Evolutionary conservation across 257 asterid species (phyloP).

Genomic region (Anisodus acutangulus): DNA sequence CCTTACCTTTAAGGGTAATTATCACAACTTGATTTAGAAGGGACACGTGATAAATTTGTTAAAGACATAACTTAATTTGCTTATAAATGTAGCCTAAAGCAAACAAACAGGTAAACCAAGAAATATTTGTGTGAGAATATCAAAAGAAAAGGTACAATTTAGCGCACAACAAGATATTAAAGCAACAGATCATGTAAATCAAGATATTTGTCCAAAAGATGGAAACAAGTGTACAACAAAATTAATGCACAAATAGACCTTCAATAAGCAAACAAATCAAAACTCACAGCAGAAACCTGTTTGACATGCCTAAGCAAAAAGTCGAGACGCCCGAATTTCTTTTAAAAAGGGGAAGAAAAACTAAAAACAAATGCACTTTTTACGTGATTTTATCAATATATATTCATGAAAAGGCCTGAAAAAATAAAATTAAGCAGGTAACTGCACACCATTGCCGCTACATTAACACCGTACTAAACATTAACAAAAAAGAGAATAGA

Average conservation of each 20-base stretch:
- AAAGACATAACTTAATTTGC: background rate
- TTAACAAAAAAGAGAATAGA: background rate
- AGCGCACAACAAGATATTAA: background rate
- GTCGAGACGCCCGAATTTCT: background rate
- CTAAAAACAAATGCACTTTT: background rate
- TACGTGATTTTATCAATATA: background rate
- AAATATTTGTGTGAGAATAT: background rate
- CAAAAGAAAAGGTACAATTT: background rate
- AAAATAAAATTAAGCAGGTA: slow-evolving; percentile 8
- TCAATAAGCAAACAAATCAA: slow-evolving; percentile 19
- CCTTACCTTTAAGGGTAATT: background rate
- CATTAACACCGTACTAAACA: too few relatives aligned
- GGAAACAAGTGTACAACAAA: background rate
- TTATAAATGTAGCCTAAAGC: background rate
- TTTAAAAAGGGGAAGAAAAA: background rate
- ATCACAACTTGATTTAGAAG: background rate
- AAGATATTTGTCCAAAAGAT: background rate
- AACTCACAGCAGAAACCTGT: background rate
- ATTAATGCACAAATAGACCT: background rate
- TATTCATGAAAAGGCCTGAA: background rate
- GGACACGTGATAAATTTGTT: background rate
- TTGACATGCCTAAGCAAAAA: background rate
- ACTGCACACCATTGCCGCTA: background rate
- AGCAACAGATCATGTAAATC: background rate
- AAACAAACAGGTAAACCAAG: background rate